These are phyloP conservation scores for Cyclotella atomus DNA, from an alignment of 108 stramenopile genomes.

Conservation along the genomic window DNA sequence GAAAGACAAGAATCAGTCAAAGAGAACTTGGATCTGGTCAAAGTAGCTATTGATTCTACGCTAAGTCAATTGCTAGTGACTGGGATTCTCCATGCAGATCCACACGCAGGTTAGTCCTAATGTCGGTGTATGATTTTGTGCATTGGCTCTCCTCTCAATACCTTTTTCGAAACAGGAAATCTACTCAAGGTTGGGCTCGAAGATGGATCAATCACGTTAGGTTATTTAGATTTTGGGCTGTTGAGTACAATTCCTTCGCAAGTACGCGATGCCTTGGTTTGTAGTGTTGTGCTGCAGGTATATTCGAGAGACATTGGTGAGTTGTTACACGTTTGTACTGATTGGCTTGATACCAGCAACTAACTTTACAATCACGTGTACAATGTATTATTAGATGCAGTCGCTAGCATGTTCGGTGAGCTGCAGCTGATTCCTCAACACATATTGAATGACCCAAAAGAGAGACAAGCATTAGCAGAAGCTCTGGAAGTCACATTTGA, in stretches of 20 bases:
- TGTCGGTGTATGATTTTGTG: too few relatives aligned
- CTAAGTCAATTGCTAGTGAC: conserved; percentile 75
- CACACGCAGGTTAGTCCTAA: too few relatives aligned
- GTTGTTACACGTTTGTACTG: not conserved
- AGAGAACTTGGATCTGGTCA: conserved; percentile 68
- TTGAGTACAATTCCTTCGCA: conserved; percentile 59
- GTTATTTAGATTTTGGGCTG: conserved; percentile 82
- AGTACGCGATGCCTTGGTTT: conserved; percentile 79
- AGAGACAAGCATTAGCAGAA: conserved; percentile 49
- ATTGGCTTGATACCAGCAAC: too few relatives aligned
- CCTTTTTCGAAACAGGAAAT: too few relatives aligned
- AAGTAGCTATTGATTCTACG: conserved; percentile 75
- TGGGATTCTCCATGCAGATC: conserved; percentile 76
- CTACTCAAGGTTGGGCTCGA: conserved; percentile 59
- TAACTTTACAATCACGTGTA: too few relatives aligned
- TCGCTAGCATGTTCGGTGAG: conserved; percentile 77
- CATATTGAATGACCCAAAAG: conserved; percentile 56
- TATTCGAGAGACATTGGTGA: conserved; percentile 60
- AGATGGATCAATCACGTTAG: conserved; percentile 46
- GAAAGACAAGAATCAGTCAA: conserved; percentile 12
- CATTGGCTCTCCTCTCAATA: too few relatives aligned
- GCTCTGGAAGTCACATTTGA: conserved; percentile 59
- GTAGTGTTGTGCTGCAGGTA: conserved; percentile 74
- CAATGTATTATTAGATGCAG: conserved; percentile 46
- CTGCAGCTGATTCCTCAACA: conserved; percentile 65